Percentiles rank a stretch among this genome's conserved stretches.
phyloP scores from a whole-genome alignment of 495 filamentous ascomycete genomes.

The Lasiosphaeria miniovina region DNA sequence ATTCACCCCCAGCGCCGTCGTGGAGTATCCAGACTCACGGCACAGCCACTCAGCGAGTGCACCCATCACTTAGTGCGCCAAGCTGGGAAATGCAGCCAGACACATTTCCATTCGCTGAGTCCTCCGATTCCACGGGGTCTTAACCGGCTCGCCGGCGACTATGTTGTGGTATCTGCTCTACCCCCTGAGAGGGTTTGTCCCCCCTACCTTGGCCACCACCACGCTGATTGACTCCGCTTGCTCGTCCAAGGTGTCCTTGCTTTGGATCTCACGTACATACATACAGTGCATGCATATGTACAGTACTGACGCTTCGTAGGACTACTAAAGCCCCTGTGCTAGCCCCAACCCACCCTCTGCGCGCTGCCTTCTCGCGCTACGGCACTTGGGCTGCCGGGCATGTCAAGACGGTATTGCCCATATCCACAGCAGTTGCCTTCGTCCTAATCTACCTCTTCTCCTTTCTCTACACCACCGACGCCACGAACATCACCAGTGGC shows the following conservation, averaged over 20 bases:
- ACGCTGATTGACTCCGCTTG: constrained; percentile 4
- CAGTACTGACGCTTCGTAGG: constrained; percentile 32
- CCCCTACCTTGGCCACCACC: constrained; percentile 7
- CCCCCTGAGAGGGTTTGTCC: constrained; percentile 58
- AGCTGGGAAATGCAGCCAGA: constrained; percentile 12
- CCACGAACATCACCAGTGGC: constrained; percentile 56
- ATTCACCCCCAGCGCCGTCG: too few species aligned
- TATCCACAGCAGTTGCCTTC: constrained; percentile 60
- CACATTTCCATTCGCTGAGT: constrained; percentile 3
- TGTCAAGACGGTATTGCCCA: constrained; percentile 61
- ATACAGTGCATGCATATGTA: background rate
- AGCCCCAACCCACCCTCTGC: constrained; percentile 56
- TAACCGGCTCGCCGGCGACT: constrained; percentile 5
- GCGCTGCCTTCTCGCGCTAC: constrained; percentile 57
- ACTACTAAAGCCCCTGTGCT: constrained; percentile 63
- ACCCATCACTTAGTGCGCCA: background rate
- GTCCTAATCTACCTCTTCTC: constrained; percentile 64
- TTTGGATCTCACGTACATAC: background rate
- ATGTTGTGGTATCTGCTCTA: constrained; percentile 65
- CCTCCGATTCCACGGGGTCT: constrained; percentile 8
- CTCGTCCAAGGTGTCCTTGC: background rate
- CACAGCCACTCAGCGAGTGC: background rate
- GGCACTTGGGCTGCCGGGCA: constrained; percentile 62
- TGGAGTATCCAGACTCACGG: too few species aligned
- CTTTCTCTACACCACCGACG: constrained; percentile 62